These are phyloP conservation scores for Botryotinia convoluta DNA, from an alignment of 2,329 filamentous ascomycete genomes.

Conservation along the genomic window DNA sequence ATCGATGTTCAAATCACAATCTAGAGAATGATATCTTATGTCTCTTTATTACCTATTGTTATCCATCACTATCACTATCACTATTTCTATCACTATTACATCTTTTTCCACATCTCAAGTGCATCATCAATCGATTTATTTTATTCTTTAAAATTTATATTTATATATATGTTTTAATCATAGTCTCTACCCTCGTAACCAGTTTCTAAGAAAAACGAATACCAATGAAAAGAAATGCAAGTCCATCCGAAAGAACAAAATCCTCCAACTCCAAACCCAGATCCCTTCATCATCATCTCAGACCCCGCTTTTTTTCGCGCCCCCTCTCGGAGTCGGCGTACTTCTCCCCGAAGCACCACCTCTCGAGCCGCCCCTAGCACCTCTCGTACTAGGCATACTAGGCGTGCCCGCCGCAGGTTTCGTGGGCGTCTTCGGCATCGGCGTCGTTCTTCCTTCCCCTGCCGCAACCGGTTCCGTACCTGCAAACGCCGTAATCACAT, in stretches of 20 bases:
- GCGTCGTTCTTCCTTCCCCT: not conserved
- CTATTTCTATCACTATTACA: no score
- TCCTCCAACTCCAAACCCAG: not conserved
- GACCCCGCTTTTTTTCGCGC: not conserved
- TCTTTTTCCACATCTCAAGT: no score
- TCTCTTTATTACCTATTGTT: no score
- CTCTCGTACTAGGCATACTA: not conserved
- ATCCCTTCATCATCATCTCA: not conserved
- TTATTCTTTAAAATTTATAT: not conserved
- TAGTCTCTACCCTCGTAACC: not conserved
- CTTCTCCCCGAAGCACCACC: not conserved
- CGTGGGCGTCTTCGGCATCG: not conserved
- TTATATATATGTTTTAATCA: not conserved
- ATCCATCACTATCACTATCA: no score
- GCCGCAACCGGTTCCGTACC: not conserved
- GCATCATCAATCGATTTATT: not conserved
- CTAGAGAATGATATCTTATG: no score
- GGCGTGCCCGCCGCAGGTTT: not conserved
- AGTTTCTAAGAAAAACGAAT: not conserved
- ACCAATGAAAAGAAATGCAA: not conserved
- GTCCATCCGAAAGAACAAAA: not conserved
- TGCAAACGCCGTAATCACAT: not conserved
- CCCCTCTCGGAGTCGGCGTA: not conserved
- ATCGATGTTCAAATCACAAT: accelerated
- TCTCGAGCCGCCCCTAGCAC: not conserved